Percentiles rank a stretch among this genome's conserved stretches.
These are phyloP conservation scores for Chrysanthemum seticuspe DNA, from an alignment of 129 eudicot genomes.

Conservation along the genomic window DNA sequence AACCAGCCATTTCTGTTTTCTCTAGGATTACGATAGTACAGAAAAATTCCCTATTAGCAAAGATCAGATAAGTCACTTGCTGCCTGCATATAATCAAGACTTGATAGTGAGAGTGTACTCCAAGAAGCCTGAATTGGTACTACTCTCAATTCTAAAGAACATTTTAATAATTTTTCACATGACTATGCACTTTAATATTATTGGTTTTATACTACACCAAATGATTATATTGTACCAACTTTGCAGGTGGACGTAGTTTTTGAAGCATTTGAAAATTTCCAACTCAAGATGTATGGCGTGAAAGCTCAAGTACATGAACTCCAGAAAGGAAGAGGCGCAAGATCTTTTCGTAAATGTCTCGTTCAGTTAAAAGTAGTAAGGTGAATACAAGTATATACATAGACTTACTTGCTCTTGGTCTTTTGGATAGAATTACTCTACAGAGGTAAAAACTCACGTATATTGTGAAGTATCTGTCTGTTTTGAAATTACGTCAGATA, in stretches of 20 bases:
- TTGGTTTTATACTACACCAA: neutral
- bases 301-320: slow-evolving; percentile 83
- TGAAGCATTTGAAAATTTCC: slow-evolving; percentile 86
- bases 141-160: slow-evolving; percentile 2
- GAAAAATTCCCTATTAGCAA: slow-evolving; percentile 53
- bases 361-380: too few species aligned
- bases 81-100: slow-evolving; percentile 80
- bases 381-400: too few species aligned
- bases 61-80: slow-evolving; percentile 67
- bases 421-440: too few species aligned
- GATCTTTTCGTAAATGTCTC: slow-evolving; percentile 20
- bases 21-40: slow-evolving; percentile 64
- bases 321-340: slow-evolving; percentile 71
- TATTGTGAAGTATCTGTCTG: too few species aligned
- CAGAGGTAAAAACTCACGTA: too few species aligned
- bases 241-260: slow-evolving; percentile 78
- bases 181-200: neutral
- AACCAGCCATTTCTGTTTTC: neutral
- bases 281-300: slow-evolving; percentile 56
- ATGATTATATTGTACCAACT: neutral
- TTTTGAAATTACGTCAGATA: too few species aligned
- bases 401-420: too few species aligned
- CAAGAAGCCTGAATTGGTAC: slow-evolving; percentile 75
- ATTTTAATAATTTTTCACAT: neutral
- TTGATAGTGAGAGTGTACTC: slow-evolving; percentile 76